Base-by-base conservation (phyloP, 768 basidiomycete genomes). In the Pleurotus giganteus region DNA sequence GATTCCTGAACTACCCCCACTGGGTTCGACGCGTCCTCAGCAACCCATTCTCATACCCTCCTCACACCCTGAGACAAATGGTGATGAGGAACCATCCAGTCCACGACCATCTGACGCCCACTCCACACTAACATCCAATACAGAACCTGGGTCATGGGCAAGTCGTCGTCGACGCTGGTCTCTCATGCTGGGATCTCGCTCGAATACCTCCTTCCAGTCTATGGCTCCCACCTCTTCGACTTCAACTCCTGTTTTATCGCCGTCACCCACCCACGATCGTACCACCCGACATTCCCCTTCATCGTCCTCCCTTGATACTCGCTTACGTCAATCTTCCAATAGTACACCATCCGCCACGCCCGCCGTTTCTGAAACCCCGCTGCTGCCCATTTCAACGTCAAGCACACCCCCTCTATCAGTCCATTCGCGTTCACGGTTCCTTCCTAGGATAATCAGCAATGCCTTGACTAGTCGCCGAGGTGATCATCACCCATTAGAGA, bases 141-240 rank as follows among this genome's bases (percentile, higher is more conserved):
- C 63, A 54, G 57, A 75, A 13, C 57, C 63, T 12, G 70, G 68
- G 41, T 65, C 68, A 62, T 65, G 72, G 1, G 65, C 67, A 55
- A 72, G 77, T 39, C 75, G 83, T 13, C 78, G 85, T 27, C 76
- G 88, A 15, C 78, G 87, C 47, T 91, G 89, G 89, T 90, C 89
- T 17, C 85, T n/a, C 65, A 88, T 3, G 77, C 82, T 53, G 78
- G 73, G 11, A 44, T 47, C 51, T 24, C 71, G 78, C 17, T 72
- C 64, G 31, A 62, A 58, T 54, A 53, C 60, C 8, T 37, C 65
- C 17, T 55, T 58, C 26, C 19, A 58, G 15, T 56, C 69, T 8
- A 56, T 63, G 41, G 62, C 62, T 26, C 56, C 58, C 43, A 66
- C 63, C 24, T 66, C 71, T 12, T 58, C 68, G 31, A 65, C 66